phyloP scores from a whole-genome alignment of 73 alveolate species.

The Paramecium primaurelia region DNA sequence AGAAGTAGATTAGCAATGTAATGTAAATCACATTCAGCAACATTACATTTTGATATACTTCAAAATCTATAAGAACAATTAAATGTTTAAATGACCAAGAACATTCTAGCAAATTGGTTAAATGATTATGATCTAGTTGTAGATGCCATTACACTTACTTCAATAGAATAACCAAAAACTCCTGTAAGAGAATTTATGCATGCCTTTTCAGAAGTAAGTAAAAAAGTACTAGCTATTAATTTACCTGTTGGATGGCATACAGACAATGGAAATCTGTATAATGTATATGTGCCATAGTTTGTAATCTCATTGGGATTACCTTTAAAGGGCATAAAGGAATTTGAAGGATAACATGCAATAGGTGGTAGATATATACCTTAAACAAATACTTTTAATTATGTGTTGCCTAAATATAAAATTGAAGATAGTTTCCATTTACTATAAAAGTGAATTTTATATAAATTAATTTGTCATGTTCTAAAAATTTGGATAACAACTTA shows the following conservation, averaged over 20 bases:
- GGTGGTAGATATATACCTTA: constrained; percentile 19
- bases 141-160: not conserved
- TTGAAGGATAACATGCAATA: not conserved
- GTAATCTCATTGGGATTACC: constrained; percentile 17
- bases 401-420: not conserved
- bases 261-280: not conserved
- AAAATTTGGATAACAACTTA: not conserved
- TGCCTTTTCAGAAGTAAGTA: not conserved
- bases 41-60: not conserved
- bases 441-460: not conserved
- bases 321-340: not conserved
- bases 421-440: not conserved
- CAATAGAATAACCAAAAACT: not conserved
- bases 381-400: not conserved
- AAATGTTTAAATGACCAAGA: not conserved
- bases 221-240: not conserved
- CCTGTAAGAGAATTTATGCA: not conserved
- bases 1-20: constrained; percentile 18
- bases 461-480: not conserved
- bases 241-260: constrained; percentile 14
- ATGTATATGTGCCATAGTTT: not conserved
- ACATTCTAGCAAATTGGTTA: not conserved
- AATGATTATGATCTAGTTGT: not conserved
- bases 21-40: not conserved
- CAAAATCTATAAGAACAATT: not conserved